Evolutionary conservation across 129 eudicot species (phyloP), one percentile per base, ranked within the genome.

Genomic region (Calendula officinalis): DNA sequence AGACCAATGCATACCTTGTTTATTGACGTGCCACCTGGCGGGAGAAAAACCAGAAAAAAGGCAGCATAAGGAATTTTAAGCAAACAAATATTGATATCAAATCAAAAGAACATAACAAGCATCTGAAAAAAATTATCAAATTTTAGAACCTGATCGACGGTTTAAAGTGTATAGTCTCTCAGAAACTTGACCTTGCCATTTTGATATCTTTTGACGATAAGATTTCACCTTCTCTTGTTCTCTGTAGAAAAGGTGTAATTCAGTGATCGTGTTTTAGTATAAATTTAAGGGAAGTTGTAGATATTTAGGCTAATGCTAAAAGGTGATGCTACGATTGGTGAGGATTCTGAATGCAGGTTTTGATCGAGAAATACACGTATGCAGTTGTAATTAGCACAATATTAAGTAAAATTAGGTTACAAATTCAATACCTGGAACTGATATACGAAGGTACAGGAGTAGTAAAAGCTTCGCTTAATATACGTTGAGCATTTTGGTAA

Each of bases 221-320:
- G 94, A 80, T 75, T 82, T 86, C 73, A 94, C 97, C 81, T 94
- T 94, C 86, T 94, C 92, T 65, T 63, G 84, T 74, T 94, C 99
- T 72, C 99, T 94, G 68, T 62, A 34, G n/a, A 17, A 41, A 50
- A 66, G 45, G 8, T 14, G 27, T 5, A 39, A 55, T 35, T 64
- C 36, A 36, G 58, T 48, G 11, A 64, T 30, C 14, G 48, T 48
- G 58, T 12, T 27, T 15, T 15, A 22, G n/a, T n/a, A n/a, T n/a
- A n/a, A n/a, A n/a, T n/a, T n/a, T n/a, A n/a, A n/a, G n/a, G n/a
- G n/a, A n/a, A n/a, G n/a, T n/a, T n/a, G n/a, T n/a, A n/a, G n/a
- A n/a, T n/a, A n/a, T n/a, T n/a, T n/a, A n/a, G n/a, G n/a, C 30
- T 22, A 22, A 22, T 22, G 30, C 30, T 22, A 22, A 22, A 22